Evolutionary conservation across 495 filamentous ascomycete genomes (phyloP).

Genomic region (Penicillium psychrofluorescens): DNA sequence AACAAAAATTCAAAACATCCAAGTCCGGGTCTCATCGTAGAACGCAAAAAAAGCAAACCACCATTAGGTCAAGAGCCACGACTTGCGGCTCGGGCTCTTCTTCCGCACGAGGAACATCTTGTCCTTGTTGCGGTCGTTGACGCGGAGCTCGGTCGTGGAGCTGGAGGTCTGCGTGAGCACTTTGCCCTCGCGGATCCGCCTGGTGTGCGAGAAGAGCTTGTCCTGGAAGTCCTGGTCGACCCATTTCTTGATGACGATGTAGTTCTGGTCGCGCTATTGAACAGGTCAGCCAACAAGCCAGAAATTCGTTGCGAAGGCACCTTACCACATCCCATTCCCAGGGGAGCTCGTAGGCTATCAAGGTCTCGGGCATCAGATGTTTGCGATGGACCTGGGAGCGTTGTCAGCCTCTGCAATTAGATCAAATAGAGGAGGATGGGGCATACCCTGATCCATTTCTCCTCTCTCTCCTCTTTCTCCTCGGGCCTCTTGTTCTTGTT

Average conservation of each 20-base stretch:
- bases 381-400: constrained; percentile 36
- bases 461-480: constrained; percentile 43
- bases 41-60: constrained; percentile 5
- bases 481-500: constrained; percentile 51
- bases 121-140: constrained; percentile 46
- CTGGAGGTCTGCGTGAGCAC: constrained; percentile 35
- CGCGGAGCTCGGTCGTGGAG: constrained; percentile 39
- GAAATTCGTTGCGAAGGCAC: neutral
- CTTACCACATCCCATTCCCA: constrained; percentile 47
- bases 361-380: constrained; percentile 42
- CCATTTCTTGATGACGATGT: constrained; percentile 70
- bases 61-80: constrained; percentile 3
- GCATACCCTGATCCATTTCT: constrained; percentile 43
- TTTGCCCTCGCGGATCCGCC: constrained; percentile 50
- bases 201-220: constrained; percentile 65
- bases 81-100: constrained; percentile 38
- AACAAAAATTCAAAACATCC: constrained; percentile 18
- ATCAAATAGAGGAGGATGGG: neutral
- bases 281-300: neutral
- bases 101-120: constrained; percentile 57
- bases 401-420: constrained; percentile 6
- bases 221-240: constrained; percentile 66
- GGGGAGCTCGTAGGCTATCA: constrained; percentile 38
- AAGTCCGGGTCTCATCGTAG: constrained; percentile 8
- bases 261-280: constrained; percentile 52